A percentile compares a stretch with the other conserved stretches of the same genome.
These are phyloP conservation scores for Boletus patriciae DNA, from an alignment of 768 basidiomycete species.

Conservation along the genomic window DNA sequence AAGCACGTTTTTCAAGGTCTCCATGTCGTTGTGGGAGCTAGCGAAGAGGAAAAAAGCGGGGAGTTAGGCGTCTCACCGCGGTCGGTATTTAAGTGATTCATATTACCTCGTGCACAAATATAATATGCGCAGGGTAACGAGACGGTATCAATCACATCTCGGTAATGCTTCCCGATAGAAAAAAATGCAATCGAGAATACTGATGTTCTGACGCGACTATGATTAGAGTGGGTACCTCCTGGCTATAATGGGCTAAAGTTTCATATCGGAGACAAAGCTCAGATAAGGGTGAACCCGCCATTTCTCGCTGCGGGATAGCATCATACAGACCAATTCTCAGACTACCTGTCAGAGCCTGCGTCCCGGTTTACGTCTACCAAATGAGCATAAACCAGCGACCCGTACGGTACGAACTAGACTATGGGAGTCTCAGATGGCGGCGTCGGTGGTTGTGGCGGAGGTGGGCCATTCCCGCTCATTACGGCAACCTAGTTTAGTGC, in stretches of 20 bases:
- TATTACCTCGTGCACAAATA: conserved; percentile 36
- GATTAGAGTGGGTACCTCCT: conserved; percentile 13
- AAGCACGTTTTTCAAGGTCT: conserved; percentile 66
- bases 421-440: conserved; percentile 3
- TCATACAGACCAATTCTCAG: not conserved
- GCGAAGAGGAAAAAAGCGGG: conserved; percentile 37
- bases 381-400: not conserved
- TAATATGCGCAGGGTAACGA: conserved; percentile 30
- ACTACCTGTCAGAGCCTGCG: not conserved
- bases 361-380: conserved; percentile 21
- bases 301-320: not conserved
- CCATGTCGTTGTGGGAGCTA: conserved; percentile 47
- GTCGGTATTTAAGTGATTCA: conserved; percentile 41
- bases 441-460: conserved; percentile 18
- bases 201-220: conserved; percentile 19
- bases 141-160: conserved; percentile 34
- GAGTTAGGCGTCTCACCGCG: conserved; percentile 28
- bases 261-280: conserved; percentile 13
- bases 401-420: not conserved
- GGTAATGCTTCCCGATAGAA: conserved; percentile 30
- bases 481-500: conserved; percentile 25
- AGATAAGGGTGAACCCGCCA: conserved; percentile 18
- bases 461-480: conserved; percentile 21
- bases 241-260: conserved; percentile 18
- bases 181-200: conserved; percentile 20